Percentiles rank a stretch among this genome's conserved stretches.
Conservation (phyloP, 345 rosid species). For the Clarkia xantiana region DNA sequence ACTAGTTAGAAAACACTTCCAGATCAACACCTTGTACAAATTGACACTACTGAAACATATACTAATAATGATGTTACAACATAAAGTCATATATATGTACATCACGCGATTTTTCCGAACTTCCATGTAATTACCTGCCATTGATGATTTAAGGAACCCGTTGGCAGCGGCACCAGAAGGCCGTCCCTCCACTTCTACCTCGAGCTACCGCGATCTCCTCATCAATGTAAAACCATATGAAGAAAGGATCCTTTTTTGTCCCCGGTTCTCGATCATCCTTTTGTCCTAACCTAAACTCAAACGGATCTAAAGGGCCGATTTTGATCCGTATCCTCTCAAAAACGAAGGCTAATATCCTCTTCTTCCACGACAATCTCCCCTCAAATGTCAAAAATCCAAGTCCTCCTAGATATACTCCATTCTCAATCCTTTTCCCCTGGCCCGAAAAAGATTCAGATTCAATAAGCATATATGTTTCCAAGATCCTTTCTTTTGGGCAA, state of each 20-base stretch:
- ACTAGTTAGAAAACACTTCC: too few relatives aligned
- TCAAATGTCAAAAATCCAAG: conserved; percentile 75
- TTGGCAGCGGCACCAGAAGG: conserved; percentile 78
- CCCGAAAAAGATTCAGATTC: not conserved
- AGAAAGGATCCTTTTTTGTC: conserved; percentile 78
- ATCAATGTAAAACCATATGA: conserved; percentile 72
- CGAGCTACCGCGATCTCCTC: conserved; percentile 89
- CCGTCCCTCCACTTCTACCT: conserved; percentile 81
- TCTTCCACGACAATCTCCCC: conserved; percentile 79
- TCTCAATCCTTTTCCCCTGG: conserved; percentile 80
- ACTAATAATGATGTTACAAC: too few relatives aligned
- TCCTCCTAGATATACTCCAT: conserved; percentile 75
- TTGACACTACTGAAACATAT: too few relatives aligned
- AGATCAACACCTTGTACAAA: too few relatives aligned
- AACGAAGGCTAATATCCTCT: conserved; percentile 54
- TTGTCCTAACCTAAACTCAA: conserved; percentile 57
- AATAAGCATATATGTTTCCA: not conserved
- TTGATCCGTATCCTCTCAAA: conserved; percentile 60
- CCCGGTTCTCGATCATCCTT: conserved; percentile 54
- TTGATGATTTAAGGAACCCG: too few relatives aligned
- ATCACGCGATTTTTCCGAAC: too few relatives aligned
- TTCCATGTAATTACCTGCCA: too few relatives aligned
- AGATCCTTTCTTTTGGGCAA: too few relatives aligned
- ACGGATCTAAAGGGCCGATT: conserved; percentile 55
- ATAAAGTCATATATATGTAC: too few relatives aligned